These are phyloP conservation scores for Vitis vinifera DNA, from an alignment of 164 flowering plant genomes.

Conservation along the genomic window ASM3070453v1 NC_081818.1:28032501-28033000, in stretches of 20 bases:
- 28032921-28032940: conserved; percentile 2
- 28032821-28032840: conserved; percentile 14
- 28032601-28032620: conserved; percentile 58
- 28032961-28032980: not conserved
- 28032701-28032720: not conserved
- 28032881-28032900: not conserved
- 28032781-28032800: conserved; percentile 5
- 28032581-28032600: conserved; percentile 50
- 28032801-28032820: conserved; percentile 1
- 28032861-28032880: conserved; percentile 22
- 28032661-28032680: conserved; percentile 40
- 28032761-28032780: conserved; percentile 1
- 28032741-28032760: conserved; percentile 15
- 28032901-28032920: not conserved
- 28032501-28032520: conserved; percentile 57
- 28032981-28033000: not conserved
- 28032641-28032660: conserved; percentile 46
- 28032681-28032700: conserved; percentile 34
- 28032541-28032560: conserved; percentile 64
- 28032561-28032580: conserved; percentile 61
- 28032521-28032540: conserved; percentile 54
- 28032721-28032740: conserved; percentile 3
- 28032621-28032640: conserved; percentile 65
- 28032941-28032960: not conserved
- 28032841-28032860: conserved; percentile 5